phyloP scores from a whole-genome alignment of 2,329 filamentous ascomycete species.

The Hypoxylon sp. region DNA sequence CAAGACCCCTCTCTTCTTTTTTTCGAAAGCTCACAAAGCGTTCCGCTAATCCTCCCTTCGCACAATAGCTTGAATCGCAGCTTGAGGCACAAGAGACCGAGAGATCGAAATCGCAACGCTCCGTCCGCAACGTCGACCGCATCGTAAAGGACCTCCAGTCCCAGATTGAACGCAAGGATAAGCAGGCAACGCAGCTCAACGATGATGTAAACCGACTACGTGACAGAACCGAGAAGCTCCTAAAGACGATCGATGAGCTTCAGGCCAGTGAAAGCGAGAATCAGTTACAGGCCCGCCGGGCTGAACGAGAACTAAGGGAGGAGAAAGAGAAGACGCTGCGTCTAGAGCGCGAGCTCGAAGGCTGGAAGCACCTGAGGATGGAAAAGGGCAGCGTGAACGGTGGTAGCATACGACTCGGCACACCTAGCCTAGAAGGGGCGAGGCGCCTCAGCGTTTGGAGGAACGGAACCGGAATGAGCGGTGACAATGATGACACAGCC shows the following conservation, averaged over 20 bases:
- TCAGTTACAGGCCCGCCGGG: slow-evolving; percentile 85
- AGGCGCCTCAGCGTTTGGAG: slow-evolving; percentile 64
- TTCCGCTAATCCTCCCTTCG: slow-evolving; percentile 50
- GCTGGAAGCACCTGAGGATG: slow-evolving; percentile 81
- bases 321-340: slow-evolving; percentile 85
- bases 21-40: slow-evolving; percentile 46
- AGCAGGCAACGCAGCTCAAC: slow-evolving; percentile 82
- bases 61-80: slow-evolving; percentile 82
- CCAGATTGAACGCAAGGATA: slow-evolving; percentile 94
- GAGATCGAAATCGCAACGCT: slow-evolving; percentile 85
- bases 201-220: slow-evolving; percentile 89
- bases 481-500: slow-evolving; percentile 56
- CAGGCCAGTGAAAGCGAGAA: slow-evolving; percentile 87
- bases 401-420: slow-evolving; percentile 50
- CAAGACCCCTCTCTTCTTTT: slow-evolving; percentile 46
- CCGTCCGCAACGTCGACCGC: slow-evolving; percentile 92
- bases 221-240: slow-evolving; percentile 91
- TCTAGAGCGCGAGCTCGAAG: slow-evolving; percentile 90
- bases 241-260: slow-evolving; percentile 92
- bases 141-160: slow-evolving; percentile 92
- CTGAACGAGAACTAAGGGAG: slow-evolving; percentile 90
- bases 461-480: slow-evolving; percentile 63
- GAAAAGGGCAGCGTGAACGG: slow-evolving; percentile 66
- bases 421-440: slow-evolving; percentile 47
- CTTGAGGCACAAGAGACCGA: slow-evolving; percentile 87